Percentiles rank a stretch among this genome's conserved stretches.
These are phyloP conservation scores for Westerdykella aurantiaca DNA, from an alignment of 2,329 filamentous ascomycete genomes.

Conservation along the genomic window DNA sequence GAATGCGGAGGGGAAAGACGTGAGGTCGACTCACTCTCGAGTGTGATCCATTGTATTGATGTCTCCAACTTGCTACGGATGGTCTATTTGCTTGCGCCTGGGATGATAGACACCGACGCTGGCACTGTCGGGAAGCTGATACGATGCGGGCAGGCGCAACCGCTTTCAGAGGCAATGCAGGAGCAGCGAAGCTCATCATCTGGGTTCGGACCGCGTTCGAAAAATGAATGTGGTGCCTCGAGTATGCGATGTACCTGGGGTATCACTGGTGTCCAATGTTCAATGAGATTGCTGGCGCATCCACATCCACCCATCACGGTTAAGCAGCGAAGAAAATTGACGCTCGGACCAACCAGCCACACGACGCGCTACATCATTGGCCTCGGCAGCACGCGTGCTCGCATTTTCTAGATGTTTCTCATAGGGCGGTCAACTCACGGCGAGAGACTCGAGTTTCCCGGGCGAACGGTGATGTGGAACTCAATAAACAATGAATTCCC, in stretches of 20 bases:
- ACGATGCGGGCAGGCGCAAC: constrained; percentile 29
- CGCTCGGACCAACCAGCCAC: constrained; percentile 5
- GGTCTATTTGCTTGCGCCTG: constrained; percentile 24
- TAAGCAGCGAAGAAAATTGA: constrained; percentile 11
- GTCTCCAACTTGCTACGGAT: constrained; percentile 14
- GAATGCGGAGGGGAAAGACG: neutral
- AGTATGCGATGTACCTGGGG: neutral
- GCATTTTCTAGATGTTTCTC: constrained; percentile 13
- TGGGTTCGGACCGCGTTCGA: neutral
- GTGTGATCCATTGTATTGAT: constrained; percentile 18
- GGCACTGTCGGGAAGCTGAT: constrained; percentile 25
- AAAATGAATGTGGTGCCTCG: neutral
- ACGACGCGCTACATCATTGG: constrained; percentile 14
- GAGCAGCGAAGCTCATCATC: constrained; percentile 34
- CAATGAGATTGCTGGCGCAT: neutral
- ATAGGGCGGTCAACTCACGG: neutral
- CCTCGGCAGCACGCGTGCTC: constrained; percentile 14
- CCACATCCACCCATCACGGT: no score
- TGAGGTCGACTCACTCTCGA: constrained; percentile 23
- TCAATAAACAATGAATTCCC: no score
- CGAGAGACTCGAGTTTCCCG: no score
- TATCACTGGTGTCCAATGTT: neutral
- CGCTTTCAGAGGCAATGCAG: constrained; percentile 28
- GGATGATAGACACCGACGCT: constrained; percentile 26
- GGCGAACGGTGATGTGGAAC: no score